Evolutionary conservation across 495 filamentous ascomycete species (phyloP).

Genomic region (Geoglossum glabrum): DNA sequence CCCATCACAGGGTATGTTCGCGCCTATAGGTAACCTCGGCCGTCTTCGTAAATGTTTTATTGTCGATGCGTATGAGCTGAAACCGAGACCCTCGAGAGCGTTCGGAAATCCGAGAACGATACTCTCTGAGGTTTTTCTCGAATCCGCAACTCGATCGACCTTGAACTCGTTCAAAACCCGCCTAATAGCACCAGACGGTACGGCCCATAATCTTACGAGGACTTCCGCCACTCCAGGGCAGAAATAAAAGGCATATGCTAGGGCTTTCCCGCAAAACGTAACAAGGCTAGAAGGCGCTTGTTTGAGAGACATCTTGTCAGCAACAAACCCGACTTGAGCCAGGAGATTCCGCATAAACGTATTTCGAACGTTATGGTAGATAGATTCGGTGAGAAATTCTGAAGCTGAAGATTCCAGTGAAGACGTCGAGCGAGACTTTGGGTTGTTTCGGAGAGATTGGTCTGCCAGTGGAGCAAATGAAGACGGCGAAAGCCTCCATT

Average conservation of each 20-base stretch:
- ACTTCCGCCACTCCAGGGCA: constrained; percentile 77
- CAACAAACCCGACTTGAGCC: constrained; percentile 70
- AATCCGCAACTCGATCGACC: constrained; percentile 19
- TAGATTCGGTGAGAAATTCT: constrained; percentile 69
- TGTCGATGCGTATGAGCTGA: constrained; percentile 42
- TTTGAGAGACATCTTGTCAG: constrained; percentile 78
- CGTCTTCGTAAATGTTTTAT: constrained; percentile 45
- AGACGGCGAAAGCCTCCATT: constrained; percentile 65
- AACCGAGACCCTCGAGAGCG: constrained; percentile 47
- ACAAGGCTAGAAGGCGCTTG: constrained; percentile 84
- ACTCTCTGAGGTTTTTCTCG: constrained; percentile 25
- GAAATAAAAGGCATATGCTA: constrained; percentile 92
- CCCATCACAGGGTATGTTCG: constrained; percentile 65
- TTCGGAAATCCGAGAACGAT: constrained; percentile 55
- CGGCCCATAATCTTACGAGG: constrained; percentile 64
- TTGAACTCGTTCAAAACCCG: constrained; percentile 51
- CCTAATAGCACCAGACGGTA: constrained; percentile 41
- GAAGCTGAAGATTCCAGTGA: constrained; percentile 43
- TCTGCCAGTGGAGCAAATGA: constrained; percentile 38
- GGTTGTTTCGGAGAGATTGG: constrained; percentile 18
- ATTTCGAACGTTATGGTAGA: constrained; percentile 84
- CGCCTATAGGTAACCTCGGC: constrained; percentile 39
- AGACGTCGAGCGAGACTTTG: constrained; percentile 11
- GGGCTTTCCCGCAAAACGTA: constrained; percentile 82
- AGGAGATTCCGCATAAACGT: constrained; percentile 75